phyloP scores from a whole-genome alignment of 805 yeast species.

The Yarrowia sp. region DNA sequence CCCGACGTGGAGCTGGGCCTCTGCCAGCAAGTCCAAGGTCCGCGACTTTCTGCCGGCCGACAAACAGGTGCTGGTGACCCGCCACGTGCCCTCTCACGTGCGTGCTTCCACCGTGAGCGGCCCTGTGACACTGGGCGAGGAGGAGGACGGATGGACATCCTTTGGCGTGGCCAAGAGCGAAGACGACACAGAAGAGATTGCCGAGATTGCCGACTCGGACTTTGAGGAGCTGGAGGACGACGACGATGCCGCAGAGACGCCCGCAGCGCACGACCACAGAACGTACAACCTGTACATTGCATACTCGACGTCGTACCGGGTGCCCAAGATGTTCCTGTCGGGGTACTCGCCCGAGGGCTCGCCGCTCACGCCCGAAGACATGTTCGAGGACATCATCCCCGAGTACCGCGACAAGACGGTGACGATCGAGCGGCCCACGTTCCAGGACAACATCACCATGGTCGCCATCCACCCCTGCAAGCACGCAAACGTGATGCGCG shows the following conservation, averaged over 20 bases:
- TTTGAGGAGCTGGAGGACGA: conserved; percentile 33
- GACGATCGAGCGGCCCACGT: conserved; percentile 91
- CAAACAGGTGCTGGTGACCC: conserved; percentile 83
- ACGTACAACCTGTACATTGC: conserved; percentile 86
- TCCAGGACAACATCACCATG: conserved; percentile 63
- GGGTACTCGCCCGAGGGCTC: conserved; percentile 83
- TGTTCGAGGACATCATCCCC: conserved; percentile 91
- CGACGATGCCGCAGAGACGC: conserved; percentile 25
- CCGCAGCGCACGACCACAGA: conserved; percentile 46
- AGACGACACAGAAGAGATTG: conserved; percentile 31
- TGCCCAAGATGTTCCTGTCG: conserved; percentile 88
- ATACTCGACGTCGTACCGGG: conserved; percentile 92
- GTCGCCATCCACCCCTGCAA: conserved; percentile 96
- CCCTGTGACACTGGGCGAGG: conserved; percentile 40
- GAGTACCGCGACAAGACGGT: conserved; percentile 96
- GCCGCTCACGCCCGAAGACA: conserved; percentile 80
- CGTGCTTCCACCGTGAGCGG: conserved; percentile 44
- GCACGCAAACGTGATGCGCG: conserved; percentile 92
- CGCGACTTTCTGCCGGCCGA: conserved; percentile 78
- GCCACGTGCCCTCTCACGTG: conserved; percentile 84
- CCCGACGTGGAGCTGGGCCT: conserved; percentile 95
- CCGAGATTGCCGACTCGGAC: conserved; percentile 35
- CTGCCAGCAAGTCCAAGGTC: conserved; percentile 52
- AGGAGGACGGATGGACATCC: conserved; percentile 43
- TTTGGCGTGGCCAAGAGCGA: background rate